Evolutionary conservation across 768 basidiomycete genomes (phyloP), one percentile per base, ranked within the genome.

Genomic region (Tylopilus plumbeoviolaceoides): DNA sequence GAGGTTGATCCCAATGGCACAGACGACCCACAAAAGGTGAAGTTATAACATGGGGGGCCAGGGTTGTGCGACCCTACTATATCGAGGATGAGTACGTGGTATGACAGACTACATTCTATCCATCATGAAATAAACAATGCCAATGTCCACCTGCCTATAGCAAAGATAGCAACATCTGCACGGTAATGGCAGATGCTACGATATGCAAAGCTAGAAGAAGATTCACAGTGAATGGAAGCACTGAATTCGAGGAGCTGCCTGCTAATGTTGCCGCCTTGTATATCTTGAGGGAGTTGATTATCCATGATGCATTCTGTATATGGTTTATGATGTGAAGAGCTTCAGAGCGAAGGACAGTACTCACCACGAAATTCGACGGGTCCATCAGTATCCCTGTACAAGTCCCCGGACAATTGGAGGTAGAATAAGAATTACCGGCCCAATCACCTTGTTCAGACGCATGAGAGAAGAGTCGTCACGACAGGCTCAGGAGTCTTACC

Each of bases 391-490:
- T 75, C 11, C 78, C 76, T 18, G 75, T 63, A 60, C 89, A 91
- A 28, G 86, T 85, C 38, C 88, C 89, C 6, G 89, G 87, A 59
- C 89, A 91, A 18, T 78, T 78, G 2, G 79, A 83, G 10, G 85
- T 85, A 5, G 80, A 77, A 60, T 90, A 90, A 5, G 85, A 83
- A 64, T 89, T 89, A 25, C 88, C 89, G 15, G 89, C 89, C 89
- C 89, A 90, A 69, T 89, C 88, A 59, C 85, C 85, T 88, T 55
- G 39, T 54, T 62, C 36, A 45, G 12, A 49, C 20, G 27, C 44
- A 50, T 63, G 21, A 59, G 47, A 39, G 49, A 8, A 49, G 14
- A 36, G 53, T 31, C 33, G 18, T 7, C 21, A 33, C 17, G 28
- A 46, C 35, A 23, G 23, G 10, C 4, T 46, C n/a, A 50, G 52